Conservation (phyloP, 139 green algal species). For the Gonium pectorale region DNA sequence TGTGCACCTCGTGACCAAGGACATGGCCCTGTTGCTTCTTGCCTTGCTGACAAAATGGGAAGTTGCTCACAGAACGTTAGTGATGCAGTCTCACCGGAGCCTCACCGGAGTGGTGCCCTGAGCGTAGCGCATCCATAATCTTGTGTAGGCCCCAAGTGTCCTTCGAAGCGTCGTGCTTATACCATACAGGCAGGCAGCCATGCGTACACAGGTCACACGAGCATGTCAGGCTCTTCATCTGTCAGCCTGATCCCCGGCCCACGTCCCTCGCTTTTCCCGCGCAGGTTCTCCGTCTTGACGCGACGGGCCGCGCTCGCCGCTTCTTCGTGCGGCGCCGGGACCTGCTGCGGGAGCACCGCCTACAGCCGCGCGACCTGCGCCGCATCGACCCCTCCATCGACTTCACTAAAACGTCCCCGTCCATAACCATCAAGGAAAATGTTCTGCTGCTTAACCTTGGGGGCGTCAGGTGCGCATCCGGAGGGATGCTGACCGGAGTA, state of each 20-base stretch:
- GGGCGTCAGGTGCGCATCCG: constrained; percentile 72
- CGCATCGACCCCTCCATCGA: constrained; percentile 91
- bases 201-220: neutral
- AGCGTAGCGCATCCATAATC: no score
- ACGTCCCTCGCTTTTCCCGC: no score
- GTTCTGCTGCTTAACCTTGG: constrained; percentile 92
- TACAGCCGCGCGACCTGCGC: constrained; percentile 93
- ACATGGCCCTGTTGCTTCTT: no score
- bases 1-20: no score
- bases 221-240: no score
- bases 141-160: neutral
- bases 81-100: no score
- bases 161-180: neutral
- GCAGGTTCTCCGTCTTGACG: constrained; percentile 82
- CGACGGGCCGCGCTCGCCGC: constrained; percentile 66
- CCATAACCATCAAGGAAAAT: constrained; percentile 90
- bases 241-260: no score
- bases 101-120: no score
- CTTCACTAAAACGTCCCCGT: constrained; percentile 81
- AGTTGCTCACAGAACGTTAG: no score
- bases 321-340: constrained; percentile 86
- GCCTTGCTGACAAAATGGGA: no score
- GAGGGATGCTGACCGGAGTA: no score
- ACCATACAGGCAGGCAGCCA: neutral
- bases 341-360: constrained; percentile 81